Percentiles rank a stretch among this genome's conserved stretches.
Evolutionary conservation across 1,284 basidiomycete species (phyloP).

Genomic region (Ustilago hordei): DNA sequence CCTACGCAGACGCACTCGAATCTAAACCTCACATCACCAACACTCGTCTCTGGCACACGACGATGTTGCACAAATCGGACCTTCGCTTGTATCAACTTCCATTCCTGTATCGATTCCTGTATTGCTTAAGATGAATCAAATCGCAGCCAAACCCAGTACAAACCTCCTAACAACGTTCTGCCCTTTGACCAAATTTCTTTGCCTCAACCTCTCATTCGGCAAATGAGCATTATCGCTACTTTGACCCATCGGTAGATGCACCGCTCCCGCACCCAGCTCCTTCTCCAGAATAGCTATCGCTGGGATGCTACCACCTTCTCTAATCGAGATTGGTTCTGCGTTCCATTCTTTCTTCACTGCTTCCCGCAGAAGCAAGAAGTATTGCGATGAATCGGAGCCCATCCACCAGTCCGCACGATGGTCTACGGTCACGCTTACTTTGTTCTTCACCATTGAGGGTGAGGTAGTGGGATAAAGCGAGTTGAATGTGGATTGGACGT

Average conservation of each 20-base stretch:
- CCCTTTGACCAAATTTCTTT: conserved; percentile 76
- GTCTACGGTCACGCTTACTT: conserved; percentile 75
- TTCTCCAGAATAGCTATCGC: conserved; percentile 93
- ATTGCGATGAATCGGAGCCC: conserved; percentile 82
- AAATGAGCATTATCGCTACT: conserved; percentile 83
- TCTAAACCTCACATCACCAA: conserved; percentile 2
- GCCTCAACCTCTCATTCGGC: conserved; percentile 84
- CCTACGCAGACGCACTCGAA: conserved; percentile 14
- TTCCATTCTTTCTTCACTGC: conserved; percentile 86
- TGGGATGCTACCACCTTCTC: conserved; percentile 83
- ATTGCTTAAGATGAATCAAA: not conserved
- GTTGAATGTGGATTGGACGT: conserved; percentile 77
- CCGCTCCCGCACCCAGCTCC: conserved; percentile 78
- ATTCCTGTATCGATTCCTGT: conserved; percentile 5
- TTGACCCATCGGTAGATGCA: conserved; percentile 86
- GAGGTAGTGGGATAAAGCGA: conserved; percentile 70
- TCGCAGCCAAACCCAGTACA: conserved; percentile 29
- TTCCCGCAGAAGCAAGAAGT: conserved; percentile 84
- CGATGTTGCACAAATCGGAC: not conserved
- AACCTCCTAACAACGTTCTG: conserved; percentile 41
- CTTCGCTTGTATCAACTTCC: not conserved
- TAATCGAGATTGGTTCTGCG: conserved; percentile 77
- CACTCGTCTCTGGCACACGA: not conserved
- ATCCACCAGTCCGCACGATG: conserved; percentile 97
- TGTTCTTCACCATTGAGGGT: conserved; percentile 22